phyloP scores from a whole-genome alignment of 2,329 filamentous ascomycete species.

The Westerdykella ornata region DNA sequence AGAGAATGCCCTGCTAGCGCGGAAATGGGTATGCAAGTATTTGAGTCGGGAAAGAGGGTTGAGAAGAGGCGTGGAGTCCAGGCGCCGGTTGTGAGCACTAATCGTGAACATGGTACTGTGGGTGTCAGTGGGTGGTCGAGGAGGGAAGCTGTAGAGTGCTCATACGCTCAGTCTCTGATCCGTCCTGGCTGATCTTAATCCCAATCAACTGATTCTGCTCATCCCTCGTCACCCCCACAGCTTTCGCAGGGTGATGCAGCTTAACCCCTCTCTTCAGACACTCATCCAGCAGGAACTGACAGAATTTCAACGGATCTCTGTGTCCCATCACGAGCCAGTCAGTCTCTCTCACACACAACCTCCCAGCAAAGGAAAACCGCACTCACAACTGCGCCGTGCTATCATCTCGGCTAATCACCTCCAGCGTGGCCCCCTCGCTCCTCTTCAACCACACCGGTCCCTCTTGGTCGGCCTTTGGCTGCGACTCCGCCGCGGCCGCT shows the following conservation, averaged over 20 bases:
- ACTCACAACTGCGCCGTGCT: conserved; percentile 60
- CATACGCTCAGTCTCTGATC: conserved; percentile 41
- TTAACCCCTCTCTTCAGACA: conserved; percentile 56
- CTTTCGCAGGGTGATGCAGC: conserved; percentile 58
- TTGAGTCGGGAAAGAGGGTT: conserved; percentile 55
- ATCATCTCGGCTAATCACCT: conserved; percentile 55
- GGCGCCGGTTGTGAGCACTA: conserved; percentile 62
- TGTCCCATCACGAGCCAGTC: conserved; percentile 3
- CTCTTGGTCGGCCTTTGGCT: conserved; percentile 21
- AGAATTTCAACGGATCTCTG: conserved; percentile 61
- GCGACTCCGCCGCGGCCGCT: conserved; percentile 35
- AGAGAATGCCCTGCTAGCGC: conserved; percentile 67
- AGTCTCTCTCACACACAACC: background rate
- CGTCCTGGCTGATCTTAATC: conserved; percentile 47
- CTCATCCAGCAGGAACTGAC: conserved; percentile 55
- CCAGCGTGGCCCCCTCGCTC: conserved; percentile 50
- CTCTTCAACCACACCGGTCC: conserved; percentile 55
- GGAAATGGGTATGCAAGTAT: conserved; percentile 50
- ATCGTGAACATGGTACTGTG: conserved; percentile 54
- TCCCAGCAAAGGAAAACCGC: too few species aligned
- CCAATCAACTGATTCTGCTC: conserved; percentile 46
- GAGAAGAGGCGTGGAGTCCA: conserved; percentile 65
- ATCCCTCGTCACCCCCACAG: conserved; percentile 49
- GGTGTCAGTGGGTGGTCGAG: conserved; percentile 8
- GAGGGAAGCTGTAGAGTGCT: background rate